These are phyloP conservation scores for Colletotrichum musicola DNA, from an alignment of 2,329 filamentous ascomycete species.

Conservation along the genomic window DNA sequence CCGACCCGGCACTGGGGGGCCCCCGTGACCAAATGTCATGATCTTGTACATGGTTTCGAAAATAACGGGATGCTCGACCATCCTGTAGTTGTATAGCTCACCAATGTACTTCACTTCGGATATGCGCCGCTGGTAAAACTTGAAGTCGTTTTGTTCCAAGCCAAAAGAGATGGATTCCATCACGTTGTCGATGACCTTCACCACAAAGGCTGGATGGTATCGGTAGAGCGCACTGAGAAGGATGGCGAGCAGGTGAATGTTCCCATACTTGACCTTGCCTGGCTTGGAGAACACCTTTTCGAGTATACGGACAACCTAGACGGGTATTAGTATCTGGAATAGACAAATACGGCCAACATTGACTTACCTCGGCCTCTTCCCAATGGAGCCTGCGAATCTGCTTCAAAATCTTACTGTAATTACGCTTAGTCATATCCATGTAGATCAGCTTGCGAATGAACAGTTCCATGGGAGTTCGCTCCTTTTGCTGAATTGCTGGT, in stretches of 20 bases:
- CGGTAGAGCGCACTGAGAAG: constrained; percentile 89
- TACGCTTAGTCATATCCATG: constrained; percentile 92
- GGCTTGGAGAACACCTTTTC: constrained; percentile 96
- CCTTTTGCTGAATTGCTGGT: constrained; percentile 95
- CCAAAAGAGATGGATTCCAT: constrained; percentile 90
- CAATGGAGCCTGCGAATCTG: constrained; percentile 96
- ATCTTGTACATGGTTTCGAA: constrained; percentile 97
- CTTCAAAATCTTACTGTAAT: constrained; percentile 92
- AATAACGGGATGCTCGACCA: constrained; percentile 94
- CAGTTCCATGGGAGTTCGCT: constrained; percentile 91
- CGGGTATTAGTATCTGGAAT: not conserved
- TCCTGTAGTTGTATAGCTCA: constrained; percentile 97
- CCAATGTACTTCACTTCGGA: constrained; percentile 97
- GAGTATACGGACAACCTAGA: constrained; percentile 76
- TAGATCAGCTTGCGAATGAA: constrained; percentile 96
- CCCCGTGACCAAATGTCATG: constrained; percentile 91
- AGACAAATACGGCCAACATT: not conserved
- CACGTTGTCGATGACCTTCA: constrained; percentile 91
- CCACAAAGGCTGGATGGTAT: constrained; percentile 91
- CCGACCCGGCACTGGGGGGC: constrained; percentile 83
- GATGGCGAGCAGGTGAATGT: constrained; percentile 92
- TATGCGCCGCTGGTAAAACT: constrained; percentile 93
- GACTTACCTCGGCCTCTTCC: constrained; percentile 87
- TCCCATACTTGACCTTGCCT: constrained; percentile 97
- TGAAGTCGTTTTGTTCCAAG: constrained; percentile 96